Evolutionary conservation across 306 rosid genomes (phyloP).

Genomic region (Begonia masoniana): DNA sequence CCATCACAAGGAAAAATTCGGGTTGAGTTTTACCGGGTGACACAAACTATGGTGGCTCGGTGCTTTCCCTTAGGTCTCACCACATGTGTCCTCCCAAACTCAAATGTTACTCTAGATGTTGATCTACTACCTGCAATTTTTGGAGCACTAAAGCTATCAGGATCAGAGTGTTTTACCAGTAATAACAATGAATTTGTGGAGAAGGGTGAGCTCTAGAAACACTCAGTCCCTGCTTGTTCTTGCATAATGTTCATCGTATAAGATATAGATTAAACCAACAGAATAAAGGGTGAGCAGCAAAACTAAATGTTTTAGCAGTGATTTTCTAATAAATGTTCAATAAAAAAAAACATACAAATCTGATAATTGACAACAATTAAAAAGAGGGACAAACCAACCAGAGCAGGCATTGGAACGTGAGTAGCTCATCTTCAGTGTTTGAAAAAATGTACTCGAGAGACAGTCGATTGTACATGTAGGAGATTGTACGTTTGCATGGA

Average conservation of each 20-base stretch:
- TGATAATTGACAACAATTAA: slow-evolving; percentile 18
- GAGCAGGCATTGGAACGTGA: slow-evolving; percentile 60
- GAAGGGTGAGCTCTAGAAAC: no score
- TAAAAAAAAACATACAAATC: not conserved
- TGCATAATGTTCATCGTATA: no score
- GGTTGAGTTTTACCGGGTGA: no score
- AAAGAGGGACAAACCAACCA: slow-evolving; percentile 33
- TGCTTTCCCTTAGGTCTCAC: slow-evolving; percentile 96
- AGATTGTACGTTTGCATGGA: no score
- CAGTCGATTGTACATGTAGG: slow-evolving; percentile 13
- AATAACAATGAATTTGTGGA: no score
- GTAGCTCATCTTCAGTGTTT: slow-evolving; percentile 58
- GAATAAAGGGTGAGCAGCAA: no score
- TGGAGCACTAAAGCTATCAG: no score
- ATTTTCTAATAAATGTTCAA: not conserved
- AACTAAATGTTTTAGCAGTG: not conserved
- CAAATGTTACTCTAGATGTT: slow-evolving; percentile 46
- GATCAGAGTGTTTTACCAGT: no score
- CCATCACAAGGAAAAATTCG: no score
- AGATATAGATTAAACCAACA: no score
- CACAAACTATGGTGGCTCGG: slow-evolving; percentile 94
- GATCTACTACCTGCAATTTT: slow-evolving; percentile 60
- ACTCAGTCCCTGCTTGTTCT: no score
- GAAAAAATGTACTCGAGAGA: slow-evolving; percentile 17
- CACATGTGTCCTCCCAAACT: slow-evolving; percentile 94